phyloP scores from a whole-genome alignment of 805 yeast species.

The Jamesozyma jinghongensis region DNA sequence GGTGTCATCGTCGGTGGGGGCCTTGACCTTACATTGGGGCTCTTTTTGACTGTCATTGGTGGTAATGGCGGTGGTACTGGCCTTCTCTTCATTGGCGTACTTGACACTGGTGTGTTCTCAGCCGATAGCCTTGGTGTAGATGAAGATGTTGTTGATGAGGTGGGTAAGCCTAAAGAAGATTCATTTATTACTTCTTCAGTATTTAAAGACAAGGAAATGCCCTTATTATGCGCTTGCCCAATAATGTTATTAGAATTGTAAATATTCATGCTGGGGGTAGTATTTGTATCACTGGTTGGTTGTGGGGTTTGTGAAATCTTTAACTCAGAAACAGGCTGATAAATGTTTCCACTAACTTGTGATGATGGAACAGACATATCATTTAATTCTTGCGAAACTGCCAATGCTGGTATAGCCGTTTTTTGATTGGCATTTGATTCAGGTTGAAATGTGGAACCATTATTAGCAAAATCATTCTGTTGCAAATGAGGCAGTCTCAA shows the following conservation, averaged over 20 bases:
- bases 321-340: too few relatives aligned
- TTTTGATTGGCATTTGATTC: too few relatives aligned
- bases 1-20: constrained; percentile 6
- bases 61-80: constrained; percentile 3
- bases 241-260: background rate
- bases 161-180: constrained; percentile 6
- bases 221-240: background rate
- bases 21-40: background rate
- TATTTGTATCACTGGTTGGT: background rate
- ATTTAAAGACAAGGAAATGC: constrained; percentile 1
- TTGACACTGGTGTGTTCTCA: constrained; percentile 25
- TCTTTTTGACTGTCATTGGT: background rate
- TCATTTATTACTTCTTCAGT: background rate
- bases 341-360: too few relatives aligned
- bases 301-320: too few relatives aligned
- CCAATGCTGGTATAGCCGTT: too few relatives aligned
- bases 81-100: constrained; percentile 12
- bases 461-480: background rate
- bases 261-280: background rate
- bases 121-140: background rate
- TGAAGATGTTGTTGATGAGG: constrained; percentile 16
- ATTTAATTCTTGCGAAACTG: too few relatives aligned
- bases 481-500: constrained; percentile 32
- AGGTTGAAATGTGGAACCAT: too few relatives aligned
- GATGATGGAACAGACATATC: too few relatives aligned